Conservation (phyloP, 305 asterid genomes). For the Rubia tinctorum region DNA sequence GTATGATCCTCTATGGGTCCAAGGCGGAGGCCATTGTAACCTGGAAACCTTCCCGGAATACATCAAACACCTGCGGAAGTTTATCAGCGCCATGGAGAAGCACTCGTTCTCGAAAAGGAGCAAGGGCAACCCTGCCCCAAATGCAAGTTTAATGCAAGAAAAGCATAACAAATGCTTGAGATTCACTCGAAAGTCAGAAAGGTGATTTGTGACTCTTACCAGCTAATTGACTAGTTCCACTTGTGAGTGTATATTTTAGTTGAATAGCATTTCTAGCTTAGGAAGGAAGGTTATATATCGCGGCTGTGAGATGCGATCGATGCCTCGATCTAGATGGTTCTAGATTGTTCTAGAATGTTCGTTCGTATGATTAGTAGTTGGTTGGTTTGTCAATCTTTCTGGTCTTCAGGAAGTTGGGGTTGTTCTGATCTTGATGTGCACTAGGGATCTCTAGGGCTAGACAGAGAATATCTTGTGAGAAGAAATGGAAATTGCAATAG, state of each 20-base stretch:
- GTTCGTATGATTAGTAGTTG: background rate
- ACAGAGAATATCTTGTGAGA: slow-evolving; percentile 13
- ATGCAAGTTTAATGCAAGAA: slow-evolving; percentile 42
- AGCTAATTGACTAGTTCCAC: slow-evolving; percentile 9
- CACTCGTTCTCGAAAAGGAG: slow-evolving; percentile 60
- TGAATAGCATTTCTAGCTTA: slow-evolving; percentile 5
- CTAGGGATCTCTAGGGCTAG: slow-evolving; percentile 20
- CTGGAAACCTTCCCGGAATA: slow-evolving; percentile 93
- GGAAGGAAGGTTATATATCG: background rate
- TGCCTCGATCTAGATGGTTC: slow-evolving; percentile 10
- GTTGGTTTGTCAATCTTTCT: slow-evolving; percentile 15
- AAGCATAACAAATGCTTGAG: slow-evolving; percentile 82
- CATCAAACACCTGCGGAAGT: slow-evolving; percentile 80
- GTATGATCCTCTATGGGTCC: slow-evolving; percentile 92
- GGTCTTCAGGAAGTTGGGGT: slow-evolving; percentile 14
- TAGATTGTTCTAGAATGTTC: background rate
- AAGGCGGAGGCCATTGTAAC: slow-evolving; percentile 98
- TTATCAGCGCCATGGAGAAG: slow-evolving; percentile 84
- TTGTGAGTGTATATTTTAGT: background rate
- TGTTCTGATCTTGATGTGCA: slow-evolving; percentile 18
- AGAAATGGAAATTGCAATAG: slow-evolving; percentile 20
- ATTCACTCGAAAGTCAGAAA: slow-evolving; percentile 47
- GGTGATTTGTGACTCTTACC: slow-evolving; percentile 16
- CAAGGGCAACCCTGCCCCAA: slow-evolving; percentile 29
- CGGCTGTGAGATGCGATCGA: background rate